phyloP scores from a whole-genome alignment of 2,329 filamentous ascomycete species.

The Ceratocystis harringtonii region DNA sequence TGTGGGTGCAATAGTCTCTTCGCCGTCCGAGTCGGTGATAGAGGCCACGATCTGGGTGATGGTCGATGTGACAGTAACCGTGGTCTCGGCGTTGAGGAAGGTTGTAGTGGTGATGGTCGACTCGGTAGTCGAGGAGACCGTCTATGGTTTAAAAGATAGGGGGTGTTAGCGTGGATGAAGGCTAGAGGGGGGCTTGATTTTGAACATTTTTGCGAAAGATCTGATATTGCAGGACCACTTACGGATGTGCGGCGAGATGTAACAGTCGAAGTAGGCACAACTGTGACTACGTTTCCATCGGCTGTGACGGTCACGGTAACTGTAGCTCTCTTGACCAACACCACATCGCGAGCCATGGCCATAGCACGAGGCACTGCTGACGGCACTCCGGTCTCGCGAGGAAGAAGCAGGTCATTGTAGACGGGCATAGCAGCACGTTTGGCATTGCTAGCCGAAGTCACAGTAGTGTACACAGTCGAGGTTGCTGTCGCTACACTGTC shows the following conservation, averaged over 20 bases:
- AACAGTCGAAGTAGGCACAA: slow-evolving; percentile 18
- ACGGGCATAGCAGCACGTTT: slow-evolving; percentile 23
- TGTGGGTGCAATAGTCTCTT: slow-evolving; percentile 25
- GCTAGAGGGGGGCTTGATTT: not conserved
- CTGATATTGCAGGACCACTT: not conserved
- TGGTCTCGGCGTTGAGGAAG: slow-evolving; percentile 26
- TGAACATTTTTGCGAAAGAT: not conserved
- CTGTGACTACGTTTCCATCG: slow-evolving; percentile 22
- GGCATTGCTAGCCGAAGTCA: slow-evolving; percentile 23
- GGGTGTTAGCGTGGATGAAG: not conserved
- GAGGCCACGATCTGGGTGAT: slow-evolving; percentile 20
- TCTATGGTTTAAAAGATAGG: not conserved
- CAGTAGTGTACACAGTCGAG: slow-evolving; percentile 25
- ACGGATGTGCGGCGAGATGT: slow-evolving; percentile 13
- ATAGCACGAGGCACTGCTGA: not conserved
- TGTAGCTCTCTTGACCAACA: slow-evolving; percentile 17
- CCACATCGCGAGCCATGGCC: not conserved
- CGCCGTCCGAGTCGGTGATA: slow-evolving; percentile 25
- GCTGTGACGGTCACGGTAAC: slow-evolving; percentile 24
- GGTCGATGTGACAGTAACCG: slow-evolving; percentile 27
- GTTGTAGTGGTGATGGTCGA: slow-evolving; percentile 18
- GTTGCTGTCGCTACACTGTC: slow-evolving; percentile 26
- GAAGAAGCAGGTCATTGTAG: slow-evolving; percentile 12
- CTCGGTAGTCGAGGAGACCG: slow-evolving; percentile 21
- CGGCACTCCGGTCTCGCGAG: slow-evolving; percentile 21